Evolutionary conservation across 768 basidiomycete species (phyloP), one percentile per base, ranked within the genome.

Genomic region (Lactarius psammicola): DNA sequence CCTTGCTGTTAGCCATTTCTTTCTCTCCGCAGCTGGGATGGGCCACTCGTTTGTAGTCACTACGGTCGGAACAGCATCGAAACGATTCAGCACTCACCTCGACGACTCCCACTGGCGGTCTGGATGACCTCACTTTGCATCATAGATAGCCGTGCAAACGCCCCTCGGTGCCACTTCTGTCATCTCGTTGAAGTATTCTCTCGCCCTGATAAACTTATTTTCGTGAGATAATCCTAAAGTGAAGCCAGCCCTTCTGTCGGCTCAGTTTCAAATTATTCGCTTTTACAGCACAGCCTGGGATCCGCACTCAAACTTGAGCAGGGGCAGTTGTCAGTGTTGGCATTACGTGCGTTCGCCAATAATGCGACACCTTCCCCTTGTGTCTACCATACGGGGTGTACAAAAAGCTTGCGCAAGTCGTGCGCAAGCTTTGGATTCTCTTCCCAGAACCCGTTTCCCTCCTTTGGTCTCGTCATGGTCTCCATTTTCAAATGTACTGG

Each of bases 271-370:
- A 51, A 51, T 15, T 23, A 5, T 51, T 51, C 2, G 15, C 49
- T 15, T n/a, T 51, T 51, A 51, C 49, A 51, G 49, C 49, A 51
- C 23, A 51, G 28, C 33, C 5, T 1, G 5, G n/a, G 49, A 42
- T 40, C 49, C 20, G 38, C 49, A 49, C 17, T n/a, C n/a, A n/a
- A n/a, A n/a, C n/a, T 11, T 11, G 33, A 49, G n/a, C 17, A 33
- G 60, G 60, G 4, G n/a, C 18, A 36, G 13, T 34, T 34, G 54
- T 18, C 31, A 18, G 4, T 2, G 18, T 36, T 9, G 26, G 44
- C 13, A 31, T 63, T 63, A 63, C 56, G 34, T 34, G 55, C 62
- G n/a, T 38, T 63, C 62, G 56, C 33, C 7, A 49, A 30, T 51
- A 53, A 30, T 51, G 46, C 60, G 60, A 61, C 23, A 3, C 34